phyloP scores from a whole-genome alignment of 371 early-diverging fungal species.

The Saksenaea oblongispora region DNA sequence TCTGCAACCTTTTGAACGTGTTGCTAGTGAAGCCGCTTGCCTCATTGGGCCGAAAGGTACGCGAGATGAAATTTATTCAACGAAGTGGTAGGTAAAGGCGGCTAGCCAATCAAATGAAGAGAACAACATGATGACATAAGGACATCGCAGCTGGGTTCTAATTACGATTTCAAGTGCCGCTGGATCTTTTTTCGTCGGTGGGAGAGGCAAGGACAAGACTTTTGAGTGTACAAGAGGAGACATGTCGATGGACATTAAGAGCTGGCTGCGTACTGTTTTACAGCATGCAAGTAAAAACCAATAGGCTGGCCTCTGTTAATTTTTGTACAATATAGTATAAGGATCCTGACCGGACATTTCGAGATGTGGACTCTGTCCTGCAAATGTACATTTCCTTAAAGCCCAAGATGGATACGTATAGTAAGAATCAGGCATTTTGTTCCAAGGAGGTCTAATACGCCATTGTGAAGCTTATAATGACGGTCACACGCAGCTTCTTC shows the following conservation, averaged over 20 bases:
- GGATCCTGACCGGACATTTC: conserved; percentile 63
- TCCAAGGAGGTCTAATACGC: background rate
- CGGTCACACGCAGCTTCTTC: conserved; percentile 68
- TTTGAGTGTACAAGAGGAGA: conserved; percentile 2
- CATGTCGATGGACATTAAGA: conserved; percentile 23
- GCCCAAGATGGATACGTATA: conserved; percentile 73
- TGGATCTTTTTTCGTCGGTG: no score
- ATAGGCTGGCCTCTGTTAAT: background rate
- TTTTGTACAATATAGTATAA: conserved; percentile 53
- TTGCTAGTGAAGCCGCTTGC: no score
- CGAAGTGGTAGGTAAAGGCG: no score
- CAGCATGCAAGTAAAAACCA: conserved; percentile 23
- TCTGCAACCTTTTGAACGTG: no score
- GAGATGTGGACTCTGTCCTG: conserved; percentile 72
- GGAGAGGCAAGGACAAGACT: background rate
- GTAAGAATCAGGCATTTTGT: conserved; percentile 40
- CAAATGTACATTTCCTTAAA: conserved; percentile 64
- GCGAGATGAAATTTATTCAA: no score
- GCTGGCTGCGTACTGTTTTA: conserved; percentile 31
- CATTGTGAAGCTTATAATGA: conserved; percentile 62
- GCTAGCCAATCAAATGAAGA: no score
- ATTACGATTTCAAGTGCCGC: no score
- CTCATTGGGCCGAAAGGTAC: no score
- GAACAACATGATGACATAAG: no score
- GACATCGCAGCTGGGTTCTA: no score